Conservation (phyloP, 495 filamentous ascomycete species). For the Xylaria cubensis region DNA sequence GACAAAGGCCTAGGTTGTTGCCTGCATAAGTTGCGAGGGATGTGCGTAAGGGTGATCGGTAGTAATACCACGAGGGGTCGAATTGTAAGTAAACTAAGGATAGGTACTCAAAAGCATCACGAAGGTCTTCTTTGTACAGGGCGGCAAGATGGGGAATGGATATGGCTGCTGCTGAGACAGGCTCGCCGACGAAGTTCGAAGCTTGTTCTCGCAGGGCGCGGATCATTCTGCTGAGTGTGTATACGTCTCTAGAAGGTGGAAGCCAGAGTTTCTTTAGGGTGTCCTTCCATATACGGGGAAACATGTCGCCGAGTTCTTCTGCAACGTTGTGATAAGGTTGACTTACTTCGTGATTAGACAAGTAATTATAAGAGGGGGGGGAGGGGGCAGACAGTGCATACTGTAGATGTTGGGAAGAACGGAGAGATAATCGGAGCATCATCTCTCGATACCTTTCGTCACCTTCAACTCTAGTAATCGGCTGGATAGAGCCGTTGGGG, state of each 20-base stretch:
- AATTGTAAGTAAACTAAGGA: slow-evolving; percentile 22
- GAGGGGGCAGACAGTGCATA: neutral
- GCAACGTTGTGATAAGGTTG: neutral
- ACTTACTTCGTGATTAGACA: slow-evolving; percentile 4
- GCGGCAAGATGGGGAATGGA: slow-evolving; percentile 30
- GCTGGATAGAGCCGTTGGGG: slow-evolving; percentile 20
- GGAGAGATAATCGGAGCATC: slow-evolving; percentile 26
- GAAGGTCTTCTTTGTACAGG: slow-evolving; percentile 28
- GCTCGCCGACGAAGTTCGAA: slow-evolving; percentile 24
- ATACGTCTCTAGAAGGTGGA: slow-evolving; percentile 27
- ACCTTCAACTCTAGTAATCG: slow-evolving; percentile 22
- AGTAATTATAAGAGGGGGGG: neutral
- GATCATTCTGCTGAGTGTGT: slow-evolving; percentile 29
- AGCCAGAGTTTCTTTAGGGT: slow-evolving; percentile 23
- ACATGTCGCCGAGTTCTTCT: neutral
- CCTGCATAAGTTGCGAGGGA: slow-evolving; percentile 24
- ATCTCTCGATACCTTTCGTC: slow-evolving; percentile 23
- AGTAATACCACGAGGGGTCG: slow-evolving; percentile 4
- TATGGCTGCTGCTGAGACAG: slow-evolving; percentile 26
- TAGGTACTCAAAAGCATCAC: slow-evolving; percentile 29
- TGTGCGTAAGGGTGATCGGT: neutral
- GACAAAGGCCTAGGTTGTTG: slow-evolving; percentile 24
- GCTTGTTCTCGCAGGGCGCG: slow-evolving; percentile 19
- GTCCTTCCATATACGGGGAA: slow-evolving; percentile 12
- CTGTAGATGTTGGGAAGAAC: slow-evolving; percentile 21